phyloP scores from a whole-genome alignment of 345 rosid species.

The Psidium friedrichsthalianum region DNA sequence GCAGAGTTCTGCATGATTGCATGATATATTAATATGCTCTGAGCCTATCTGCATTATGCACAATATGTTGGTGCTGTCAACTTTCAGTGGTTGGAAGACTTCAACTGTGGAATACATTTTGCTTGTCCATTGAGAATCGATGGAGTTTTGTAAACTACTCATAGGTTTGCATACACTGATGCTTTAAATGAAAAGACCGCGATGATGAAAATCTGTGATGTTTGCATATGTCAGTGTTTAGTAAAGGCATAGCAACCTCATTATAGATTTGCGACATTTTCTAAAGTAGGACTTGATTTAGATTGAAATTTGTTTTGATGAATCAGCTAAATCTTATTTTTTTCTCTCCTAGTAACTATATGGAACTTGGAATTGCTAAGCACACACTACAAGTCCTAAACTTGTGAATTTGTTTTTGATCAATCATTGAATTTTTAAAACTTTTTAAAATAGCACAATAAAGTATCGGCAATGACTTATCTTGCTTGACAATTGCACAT shows the following conservation, averaged over 20 bases:
- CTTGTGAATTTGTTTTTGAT: not conserved
- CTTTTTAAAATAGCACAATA: not conserved
- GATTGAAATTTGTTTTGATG: not conserved
- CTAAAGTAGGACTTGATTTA: not conserved
- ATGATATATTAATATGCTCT: not conserved
- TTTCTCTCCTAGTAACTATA: not conserved
- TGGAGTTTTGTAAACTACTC: not conserved
- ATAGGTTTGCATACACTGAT: not conserved
- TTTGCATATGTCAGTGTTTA: not conserved
- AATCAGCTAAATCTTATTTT: not conserved
- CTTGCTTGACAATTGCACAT: not conserved
- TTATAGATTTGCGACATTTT: not conserved
- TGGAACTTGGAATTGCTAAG: not conserved
- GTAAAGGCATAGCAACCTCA: not conserved
- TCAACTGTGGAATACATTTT: not conserved
- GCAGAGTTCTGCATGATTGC: not conserved
- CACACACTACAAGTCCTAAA: not conserved
- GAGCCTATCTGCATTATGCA: not conserved
- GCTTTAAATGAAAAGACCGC: not conserved
- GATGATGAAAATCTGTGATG: not conserved
- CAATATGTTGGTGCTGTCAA: not conserved
- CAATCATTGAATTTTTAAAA: not conserved
- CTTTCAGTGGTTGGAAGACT: not conserved
- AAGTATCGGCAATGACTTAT: not conserved
- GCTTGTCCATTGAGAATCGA: not conserved